Percentiles rank a stretch among this genome's conserved stretches.
These are phyloP conservation scores for Backusella tuberculispora DNA, from an alignment of 192 early-diverging fungal genomes.

Conservation along the genomic window DNA sequence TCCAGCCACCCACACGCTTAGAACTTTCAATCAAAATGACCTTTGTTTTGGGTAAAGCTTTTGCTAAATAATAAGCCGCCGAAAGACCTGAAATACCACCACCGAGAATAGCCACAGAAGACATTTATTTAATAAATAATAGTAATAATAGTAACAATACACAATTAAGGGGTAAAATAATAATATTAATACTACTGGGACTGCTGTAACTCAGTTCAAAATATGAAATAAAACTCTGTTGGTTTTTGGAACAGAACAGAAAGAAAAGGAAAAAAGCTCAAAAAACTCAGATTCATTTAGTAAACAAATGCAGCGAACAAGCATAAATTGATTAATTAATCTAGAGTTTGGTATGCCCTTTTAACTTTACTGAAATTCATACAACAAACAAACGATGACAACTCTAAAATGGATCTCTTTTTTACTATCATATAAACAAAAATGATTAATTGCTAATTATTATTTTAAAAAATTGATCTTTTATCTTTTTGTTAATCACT, in stretches of 20 bases:
- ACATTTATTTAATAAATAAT: background rate
- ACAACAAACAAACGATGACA: background rate
- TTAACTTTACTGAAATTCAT: background rate
- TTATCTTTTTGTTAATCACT: too few relatives aligned
- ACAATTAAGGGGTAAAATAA: background rate
- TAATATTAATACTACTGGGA: background rate
- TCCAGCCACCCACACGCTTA: slow-evolving; percentile 84
- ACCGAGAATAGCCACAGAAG: slow-evolving; percentile 75
- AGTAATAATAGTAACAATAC: background rate
- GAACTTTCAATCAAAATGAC: slow-evolving; percentile 76
- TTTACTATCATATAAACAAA: background rate
- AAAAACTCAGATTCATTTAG: slow-evolving; percentile 1
- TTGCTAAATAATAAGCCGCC: slow-evolving; percentile 78
- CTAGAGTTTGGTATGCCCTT: background rate
- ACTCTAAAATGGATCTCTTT: too few relatives aligned
- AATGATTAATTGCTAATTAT: too few relatives aligned
- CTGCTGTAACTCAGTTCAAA: background rate
- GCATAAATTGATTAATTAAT: slow-evolving; percentile 8
- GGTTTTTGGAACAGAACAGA: background rate
- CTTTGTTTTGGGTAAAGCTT: slow-evolving; percentile 45
- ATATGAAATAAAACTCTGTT: background rate
- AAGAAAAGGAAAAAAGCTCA: background rate
- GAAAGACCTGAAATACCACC: slow-evolving; percentile 91
- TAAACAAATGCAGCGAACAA: background rate
- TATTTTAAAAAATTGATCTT: too few relatives aligned